phyloP scores from a whole-genome alignment of 2,329 filamentous ascomycete species.

The Trichophyton verrucosum region DNA sequence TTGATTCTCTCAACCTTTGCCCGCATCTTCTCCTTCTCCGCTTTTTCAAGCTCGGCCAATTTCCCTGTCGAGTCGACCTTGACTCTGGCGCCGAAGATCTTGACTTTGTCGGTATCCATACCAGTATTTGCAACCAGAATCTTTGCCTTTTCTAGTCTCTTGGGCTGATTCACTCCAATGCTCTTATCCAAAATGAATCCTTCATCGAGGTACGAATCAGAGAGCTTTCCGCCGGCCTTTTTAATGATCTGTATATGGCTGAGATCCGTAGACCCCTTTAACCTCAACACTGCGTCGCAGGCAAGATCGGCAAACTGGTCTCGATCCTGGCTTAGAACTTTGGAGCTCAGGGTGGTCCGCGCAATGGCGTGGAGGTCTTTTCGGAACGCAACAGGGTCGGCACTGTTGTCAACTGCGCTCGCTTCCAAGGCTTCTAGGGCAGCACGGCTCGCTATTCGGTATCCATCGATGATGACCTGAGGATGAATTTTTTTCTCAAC shows the following conservation, averaged over 20 bases:
- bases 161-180: slow-evolving; percentile 97
- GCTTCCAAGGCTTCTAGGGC: slow-evolving; percentile 74
- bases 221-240: slow-evolving; percentile 95
- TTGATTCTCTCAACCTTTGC: slow-evolving; percentile 99
- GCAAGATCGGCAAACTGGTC: slow-evolving; percentile 84
- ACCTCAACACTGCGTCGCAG: slow-evolving; percentile 76
- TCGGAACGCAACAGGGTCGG: slow-evolving; percentile 68
- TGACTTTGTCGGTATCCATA: slow-evolving; percentile 99
- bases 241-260: slow-evolving; percentile 99
- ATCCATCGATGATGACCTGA: slow-evolving; percentile 98
- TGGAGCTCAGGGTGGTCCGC: slow-evolving; percentile 89
- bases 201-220: slow-evolving; percentile 93
- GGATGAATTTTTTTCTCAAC: slow-evolving; percentile 98
- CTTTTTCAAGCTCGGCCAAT: slow-evolving; percentile 95
- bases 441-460: slow-evolving; percentile 88
- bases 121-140: slow-evolving; percentile 95
- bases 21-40: slow-evolving; percentile 98
- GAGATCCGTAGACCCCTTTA: slow-evolving; percentile 82
- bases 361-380: slow-evolving; percentile 85
- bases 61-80: slow-evolving; percentile 95
- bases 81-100: slow-evolving; percentile 94
- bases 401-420: slow-evolving; percentile 80
- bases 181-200: slow-evolving; percentile 99
- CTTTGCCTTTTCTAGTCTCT: slow-evolving; percentile 93
- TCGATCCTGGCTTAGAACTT: slow-evolving; percentile 83